Percentiles rank a stretch among this genome's conserved stretches.
phyloP scores from a whole-genome alignment of 306 rosid genomes.

The Canavalia ensiformis region DNA sequence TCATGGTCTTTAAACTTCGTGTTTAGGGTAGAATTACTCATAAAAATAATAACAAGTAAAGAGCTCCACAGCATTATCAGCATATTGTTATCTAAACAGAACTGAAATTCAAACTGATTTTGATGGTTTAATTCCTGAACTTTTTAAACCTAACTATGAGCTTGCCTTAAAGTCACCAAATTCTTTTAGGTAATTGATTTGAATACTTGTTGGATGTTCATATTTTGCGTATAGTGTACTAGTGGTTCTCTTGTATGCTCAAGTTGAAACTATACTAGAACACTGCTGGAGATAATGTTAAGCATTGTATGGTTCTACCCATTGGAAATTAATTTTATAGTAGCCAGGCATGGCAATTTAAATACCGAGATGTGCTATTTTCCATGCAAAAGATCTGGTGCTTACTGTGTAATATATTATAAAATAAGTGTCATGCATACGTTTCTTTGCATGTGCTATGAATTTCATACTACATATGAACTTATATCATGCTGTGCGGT shows the following conservation, averaged over 20 bases:
- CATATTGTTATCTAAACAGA: not conserved
- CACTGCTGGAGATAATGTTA: slow-evolving; percentile 8
- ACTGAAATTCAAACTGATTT: not conserved
- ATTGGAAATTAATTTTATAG: not conserved
- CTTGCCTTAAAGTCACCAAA: not conserved
- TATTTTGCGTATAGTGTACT: not conserved
- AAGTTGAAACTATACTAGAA: slow-evolving; percentile 25
- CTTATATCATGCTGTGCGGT: slow-evolving; percentile 3
- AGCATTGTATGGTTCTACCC: not conserved
- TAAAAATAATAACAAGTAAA: not conserved
- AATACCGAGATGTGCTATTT: not conserved
- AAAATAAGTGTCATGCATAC: not conserved
- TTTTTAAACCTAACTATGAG: not conserved
- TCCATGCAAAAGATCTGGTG: not conserved
- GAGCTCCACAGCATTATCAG: not conserved
- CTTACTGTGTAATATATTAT: not conserved
- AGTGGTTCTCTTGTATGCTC: not conserved
- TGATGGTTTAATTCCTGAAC: not conserved
- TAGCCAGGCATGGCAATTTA: not conserved
- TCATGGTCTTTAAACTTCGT: slow-evolving; percentile 32
- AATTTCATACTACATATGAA: slow-evolving; percentile 12
- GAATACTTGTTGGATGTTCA: slow-evolving; percentile 1
- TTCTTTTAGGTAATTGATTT: slow-evolving; percentile 9
- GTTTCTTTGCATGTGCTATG: slow-evolving; percentile 2
- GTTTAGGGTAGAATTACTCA: slow-evolving; percentile 1